These are phyloP conservation scores for Boeremia lycopersici DNA, from an alignment of 2,329 filamentous ascomycete genomes.

Conservation along the genomic window DNA sequence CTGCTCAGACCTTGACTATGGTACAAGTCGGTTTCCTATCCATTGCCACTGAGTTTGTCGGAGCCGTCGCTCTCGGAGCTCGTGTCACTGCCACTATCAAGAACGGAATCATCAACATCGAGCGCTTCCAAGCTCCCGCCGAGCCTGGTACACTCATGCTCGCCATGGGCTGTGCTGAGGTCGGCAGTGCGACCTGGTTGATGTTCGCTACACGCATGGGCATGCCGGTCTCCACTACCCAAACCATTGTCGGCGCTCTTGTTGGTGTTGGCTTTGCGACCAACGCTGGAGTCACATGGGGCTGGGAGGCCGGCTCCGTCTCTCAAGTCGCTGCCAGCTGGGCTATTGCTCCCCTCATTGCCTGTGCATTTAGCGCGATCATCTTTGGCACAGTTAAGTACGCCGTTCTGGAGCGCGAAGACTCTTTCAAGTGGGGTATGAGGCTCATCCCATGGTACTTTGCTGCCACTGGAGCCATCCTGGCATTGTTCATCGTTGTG, in stretches of 20 bases:
- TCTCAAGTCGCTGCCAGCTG: constrained; percentile 52
- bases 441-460: constrained; percentile 58
- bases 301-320: constrained; percentile 33
- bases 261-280: constrained; percentile 64
- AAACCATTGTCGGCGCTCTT: constrained; percentile 65
- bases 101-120: constrained; percentile 62
- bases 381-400: constrained; percentile 59
- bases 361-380: constrained; percentile 55
- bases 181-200: constrained; percentile 61
- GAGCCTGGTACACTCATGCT: constrained; percentile 63
- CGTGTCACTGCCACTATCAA: constrained; percentile 67
- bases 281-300: constrained; percentile 30
- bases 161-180: constrained; percentile 62
- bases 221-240: constrained; percentile 66
- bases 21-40: constrained; percentile 58
- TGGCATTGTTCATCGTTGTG: constrained; percentile 65
- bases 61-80: constrained; percentile 59
- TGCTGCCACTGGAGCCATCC: constrained; percentile 55
- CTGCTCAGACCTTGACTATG: constrained; percentile 59
- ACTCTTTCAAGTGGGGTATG: constrained; percentile 58
- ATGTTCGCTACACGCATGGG: constrained; percentile 60
- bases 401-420: constrained; percentile 55
- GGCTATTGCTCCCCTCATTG: constrained; percentile 57
- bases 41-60: constrained; percentile 58
- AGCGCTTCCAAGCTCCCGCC: constrained; percentile 49